Conservation (phyloP, 495 filamentous ascomycete genomes). For the Hypoxylon subgilvum region DNA sequence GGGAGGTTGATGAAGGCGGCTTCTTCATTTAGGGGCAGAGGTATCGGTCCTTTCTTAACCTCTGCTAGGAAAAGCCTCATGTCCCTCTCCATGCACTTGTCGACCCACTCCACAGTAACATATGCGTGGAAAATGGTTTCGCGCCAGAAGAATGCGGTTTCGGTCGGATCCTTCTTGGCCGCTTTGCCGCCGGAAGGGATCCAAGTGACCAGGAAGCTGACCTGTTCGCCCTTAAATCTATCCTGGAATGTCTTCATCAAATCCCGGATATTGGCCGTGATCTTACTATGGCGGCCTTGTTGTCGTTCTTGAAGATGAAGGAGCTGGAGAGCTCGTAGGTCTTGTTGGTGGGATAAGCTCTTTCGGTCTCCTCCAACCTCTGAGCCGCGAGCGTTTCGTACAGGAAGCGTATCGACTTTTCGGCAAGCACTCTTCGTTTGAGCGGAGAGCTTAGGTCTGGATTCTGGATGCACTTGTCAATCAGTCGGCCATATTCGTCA, state of each 20-base stretch:
- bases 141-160: slow-evolving; percentile 39
- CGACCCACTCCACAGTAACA: slow-evolving; percentile 38
- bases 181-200: slow-evolving; percentile 25
- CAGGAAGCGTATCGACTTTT: slow-evolving; percentile 40
- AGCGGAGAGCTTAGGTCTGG: slow-evolving; percentile 26
- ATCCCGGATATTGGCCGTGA: slow-evolving; percentile 2
- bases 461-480: slow-evolving; percentile 7
- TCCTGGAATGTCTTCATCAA: slow-evolving; percentile 6
- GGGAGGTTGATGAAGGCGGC: slow-evolving; percentile 32
- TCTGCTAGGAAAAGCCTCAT: slow-evolving; percentile 31
- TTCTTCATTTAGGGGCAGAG: slow-evolving; percentile 4
- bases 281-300: slow-evolving; percentile 1
- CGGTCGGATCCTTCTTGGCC: background rate
- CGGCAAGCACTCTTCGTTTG: slow-evolving; percentile 25
- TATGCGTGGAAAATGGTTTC: slow-evolving; percentile 33
- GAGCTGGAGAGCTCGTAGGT: slow-evolving; percentile 30
- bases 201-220: slow-evolving; percentile 26
- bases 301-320: slow-evolving; percentile 22
- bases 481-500: slow-evolving; percentile 20
- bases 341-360: slow-evolving; percentile 25
- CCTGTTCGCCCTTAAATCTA: slow-evolving; percentile 13
- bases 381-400: slow-evolving; percentile 42
- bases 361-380: slow-evolving; percentile 39
- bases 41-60: slow-evolving; percentile 28
- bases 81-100: slow-evolving; percentile 38